These are phyloP conservation scores for Neurospora sp. DNA, from an alignment of 495 filamentous ascomycete genomes.

Conservation along the genomic window DNA sequence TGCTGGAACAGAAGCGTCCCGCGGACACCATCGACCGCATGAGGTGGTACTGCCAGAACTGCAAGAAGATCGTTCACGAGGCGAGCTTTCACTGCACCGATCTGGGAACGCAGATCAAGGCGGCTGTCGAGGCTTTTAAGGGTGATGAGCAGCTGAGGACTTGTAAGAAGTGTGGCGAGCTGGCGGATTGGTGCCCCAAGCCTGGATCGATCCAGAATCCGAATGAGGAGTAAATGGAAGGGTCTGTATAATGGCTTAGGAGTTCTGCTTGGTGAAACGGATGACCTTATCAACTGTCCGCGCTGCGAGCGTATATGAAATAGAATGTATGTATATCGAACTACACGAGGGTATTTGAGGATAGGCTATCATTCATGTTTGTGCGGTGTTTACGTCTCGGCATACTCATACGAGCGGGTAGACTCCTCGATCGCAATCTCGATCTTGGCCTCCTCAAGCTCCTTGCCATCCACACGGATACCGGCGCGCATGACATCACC, in stretches of 20 bases:
- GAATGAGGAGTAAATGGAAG: conserved; percentile 30
- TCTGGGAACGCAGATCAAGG: conserved; percentile 94
- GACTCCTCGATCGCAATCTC: conserved; percentile 72
- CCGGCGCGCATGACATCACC: conserved; percentile 88
- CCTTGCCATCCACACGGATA: conserved; percentile 69
- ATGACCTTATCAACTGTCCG: neutral
- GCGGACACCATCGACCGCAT: conserved; percentile 61
- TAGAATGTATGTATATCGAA: neutral
- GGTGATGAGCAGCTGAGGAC: conserved; percentile 58
- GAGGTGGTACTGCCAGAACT: conserved; percentile 81
- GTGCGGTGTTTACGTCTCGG: conserved; percentile 42
- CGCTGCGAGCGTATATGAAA: neutral
- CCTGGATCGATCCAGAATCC: conserved; percentile 41
- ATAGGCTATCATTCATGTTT: neutral
- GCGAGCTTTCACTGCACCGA: conserved; percentile 81
- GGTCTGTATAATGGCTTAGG: neutral
- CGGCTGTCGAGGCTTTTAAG: conserved; percentile 76
- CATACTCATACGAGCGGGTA: conserved; percentile 42
- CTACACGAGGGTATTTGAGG: neutral
- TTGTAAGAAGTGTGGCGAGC: conserved; percentile 66
- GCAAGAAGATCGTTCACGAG: conserved; percentile 70
- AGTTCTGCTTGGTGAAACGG: neutral
- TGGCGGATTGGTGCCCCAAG: conserved; percentile 50
- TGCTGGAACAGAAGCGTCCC: conserved; percentile 80
- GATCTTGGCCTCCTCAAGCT: conserved; percentile 76